Percentiles rank a stretch among this genome's conserved stretches.
These are phyloP conservation scores for Phytophthora lateralis DNA, from an alignment of 352 stramenopile genomes.

Conservation along the genomic window DNA sequence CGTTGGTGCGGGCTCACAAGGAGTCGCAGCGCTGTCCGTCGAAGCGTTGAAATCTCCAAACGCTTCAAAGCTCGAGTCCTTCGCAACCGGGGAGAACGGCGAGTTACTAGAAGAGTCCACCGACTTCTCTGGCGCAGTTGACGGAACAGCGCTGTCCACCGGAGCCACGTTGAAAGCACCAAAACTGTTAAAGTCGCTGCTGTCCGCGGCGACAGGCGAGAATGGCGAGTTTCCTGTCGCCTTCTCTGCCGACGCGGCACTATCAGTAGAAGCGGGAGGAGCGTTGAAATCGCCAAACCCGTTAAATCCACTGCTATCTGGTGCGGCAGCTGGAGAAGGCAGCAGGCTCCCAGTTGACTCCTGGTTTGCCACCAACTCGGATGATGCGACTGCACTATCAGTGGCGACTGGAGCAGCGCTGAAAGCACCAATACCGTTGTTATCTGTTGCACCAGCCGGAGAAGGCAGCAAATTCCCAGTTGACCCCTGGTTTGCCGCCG, in stretches of 20 bases:
- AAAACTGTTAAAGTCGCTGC: slow-evolving; percentile 29
- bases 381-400: slow-evolving; percentile 6
- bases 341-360: slow-evolving; percentile 17
- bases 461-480: slow-evolving; percentile 23
- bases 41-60: slow-evolving; percentile 25
- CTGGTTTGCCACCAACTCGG: slow-evolving; percentile 12
- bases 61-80: slow-evolving; percentile 17
- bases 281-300: slow-evolving; percentile 24
- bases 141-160: slow-evolving; percentile 2
- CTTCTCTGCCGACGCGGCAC: slow-evolving; percentile 4
- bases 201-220: slow-evolving; percentile 19
- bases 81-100: slow-evolving; percentile 21
- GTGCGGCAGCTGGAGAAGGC: slow-evolving; percentile 19
- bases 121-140: slow-evolving; percentile 4
- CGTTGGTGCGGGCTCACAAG: slow-evolving; percentile 2
- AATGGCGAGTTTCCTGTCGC: slow-evolving; percentile 29
- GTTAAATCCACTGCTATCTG: slow-evolving; percentile 10
- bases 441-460: slow-evolving; percentile 14
- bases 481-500: slow-evolving; percentile 7
- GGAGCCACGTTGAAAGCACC: slow-evolving; percentile 34
- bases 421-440: slow-evolving; percentile 26
- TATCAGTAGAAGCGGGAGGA: slow-evolving; percentile 13
- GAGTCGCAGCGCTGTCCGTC: slow-evolving; percentile 1
- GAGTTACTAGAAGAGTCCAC: slow-evolving; percentile 10
- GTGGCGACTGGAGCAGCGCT: slow-evolving; percentile 10